A percentile compares a stretch with the other conserved stretches of the same genome.
Evolutionary conservation across 169 alveolate species (phyloP).

Genomic region (Plasmodium gaboni): DNA sequence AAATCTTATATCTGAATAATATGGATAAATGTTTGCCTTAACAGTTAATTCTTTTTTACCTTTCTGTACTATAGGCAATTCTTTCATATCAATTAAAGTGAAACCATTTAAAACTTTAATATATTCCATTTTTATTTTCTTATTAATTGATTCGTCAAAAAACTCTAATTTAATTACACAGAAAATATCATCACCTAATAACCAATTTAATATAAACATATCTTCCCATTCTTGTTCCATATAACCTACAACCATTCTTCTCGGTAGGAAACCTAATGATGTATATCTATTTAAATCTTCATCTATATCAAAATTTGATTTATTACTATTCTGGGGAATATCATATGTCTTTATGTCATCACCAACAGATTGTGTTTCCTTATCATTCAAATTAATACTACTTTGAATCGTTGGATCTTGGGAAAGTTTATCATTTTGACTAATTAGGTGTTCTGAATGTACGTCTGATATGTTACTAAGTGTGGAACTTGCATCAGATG

Average conservation of each 20-base stretch:
- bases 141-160: constrained; percentile 19
- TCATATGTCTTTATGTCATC: too few relatives aligned
- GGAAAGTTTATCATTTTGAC: too few relatives aligned
- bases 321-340: neutral
- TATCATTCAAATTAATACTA: too few relatives aligned
- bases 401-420: too few relatives aligned
- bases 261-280: neutral
- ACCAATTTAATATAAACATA: constrained; percentile 45
- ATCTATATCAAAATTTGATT: constrained; percentile 23
- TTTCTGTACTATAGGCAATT: neutral
- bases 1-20: constrained; percentile 35
- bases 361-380: too few relatives aligned
- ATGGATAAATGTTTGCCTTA: constrained; percentile 46
- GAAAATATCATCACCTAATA: constrained; percentile 37
- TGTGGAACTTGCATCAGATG: neutral
- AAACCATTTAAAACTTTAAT: constrained; percentile 37
- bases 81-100: constrained; percentile 13
- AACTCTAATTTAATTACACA: constrained; percentile 19
- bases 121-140: constrained; percentile 16
- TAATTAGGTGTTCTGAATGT: too few relatives aligned
- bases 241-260: constrained; percentile 23
- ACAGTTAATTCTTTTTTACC: constrained; percentile 13
- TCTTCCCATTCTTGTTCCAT: neutral
- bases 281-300: constrained; percentile 1
- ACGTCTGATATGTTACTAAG: too few relatives aligned